phyloP scores from a whole-genome alignment of 2,329 filamentous ascomycete genomes.

The Chaetomium sp. region DNA sequence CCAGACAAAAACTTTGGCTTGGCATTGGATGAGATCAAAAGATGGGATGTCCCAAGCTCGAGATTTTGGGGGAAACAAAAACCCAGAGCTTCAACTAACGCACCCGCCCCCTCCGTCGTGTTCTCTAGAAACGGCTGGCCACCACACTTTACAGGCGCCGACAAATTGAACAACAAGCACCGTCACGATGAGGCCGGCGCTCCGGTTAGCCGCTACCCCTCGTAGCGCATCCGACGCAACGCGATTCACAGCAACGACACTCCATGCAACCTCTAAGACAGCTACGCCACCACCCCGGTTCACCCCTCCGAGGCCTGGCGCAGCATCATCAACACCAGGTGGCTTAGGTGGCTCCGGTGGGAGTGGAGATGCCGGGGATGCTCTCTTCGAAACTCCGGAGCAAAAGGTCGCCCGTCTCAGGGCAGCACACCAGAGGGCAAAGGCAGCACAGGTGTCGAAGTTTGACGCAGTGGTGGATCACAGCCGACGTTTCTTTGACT shows the following conservation, averaged over 20 bases:
- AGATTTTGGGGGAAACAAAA: neutral
- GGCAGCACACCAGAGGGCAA: conserved; percentile 60
- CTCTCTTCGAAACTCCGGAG: conserved; percentile 54
- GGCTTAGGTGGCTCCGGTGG: neutral
- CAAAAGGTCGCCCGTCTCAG: conserved; percentile 63
- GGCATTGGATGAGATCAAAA: conserved; percentile 19
- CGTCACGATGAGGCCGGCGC: neutral
- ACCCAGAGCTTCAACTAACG: conserved; percentile 7
- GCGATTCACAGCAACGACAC: conserved; percentile 65
- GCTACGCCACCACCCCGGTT: conserved; percentile 26
- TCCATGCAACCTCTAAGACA: conserved; percentile 61
- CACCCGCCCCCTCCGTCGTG: neutral
- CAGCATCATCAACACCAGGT: neutral
- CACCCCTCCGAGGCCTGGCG: conserved; percentile 8
- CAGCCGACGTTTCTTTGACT: conserved; percentile 47
- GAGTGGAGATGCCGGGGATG: conserved; percentile 15
- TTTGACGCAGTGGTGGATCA: conserved; percentile 44
- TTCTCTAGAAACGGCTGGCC: neutral
- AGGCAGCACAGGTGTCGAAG: conserved; percentile 49
- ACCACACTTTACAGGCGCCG: neutral
- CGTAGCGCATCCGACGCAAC: conserved; percentile 74
- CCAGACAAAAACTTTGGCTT: conserved; percentile 19
- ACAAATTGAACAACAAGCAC: neutral
- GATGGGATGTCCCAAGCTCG: conserved; percentile 12
- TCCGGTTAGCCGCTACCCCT: conserved; percentile 31